Conservation (phyloP, 148 eudicot species). For the Rhododendron henanense region DNA sequence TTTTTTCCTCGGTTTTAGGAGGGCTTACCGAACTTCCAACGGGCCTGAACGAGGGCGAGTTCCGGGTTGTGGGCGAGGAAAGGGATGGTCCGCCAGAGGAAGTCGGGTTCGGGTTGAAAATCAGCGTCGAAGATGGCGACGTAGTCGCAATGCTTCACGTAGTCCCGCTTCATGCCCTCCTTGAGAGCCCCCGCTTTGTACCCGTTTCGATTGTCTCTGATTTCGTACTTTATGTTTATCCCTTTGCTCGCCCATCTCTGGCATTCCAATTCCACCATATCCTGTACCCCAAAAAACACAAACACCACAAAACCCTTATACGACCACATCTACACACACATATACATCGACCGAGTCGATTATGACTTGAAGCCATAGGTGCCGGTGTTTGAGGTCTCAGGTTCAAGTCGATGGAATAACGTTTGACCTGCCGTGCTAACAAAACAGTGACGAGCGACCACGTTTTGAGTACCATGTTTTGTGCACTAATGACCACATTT, state of each 20-base stretch:
- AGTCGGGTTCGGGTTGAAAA: slow-evolving; percentile 78
- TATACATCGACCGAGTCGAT: too few species aligned
- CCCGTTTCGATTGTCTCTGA: slow-evolving; percentile 24
- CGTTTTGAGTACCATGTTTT: neutral
- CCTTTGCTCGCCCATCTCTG: slow-evolving; percentile 28
- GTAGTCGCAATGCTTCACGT: slow-evolving; percentile 26
- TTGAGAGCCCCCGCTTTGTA: slow-evolving; percentile 29
- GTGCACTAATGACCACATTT: neutral
- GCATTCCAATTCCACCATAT: slow-evolving; percentile 26
- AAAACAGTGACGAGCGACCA: neutral
- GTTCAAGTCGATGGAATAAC: too few species aligned
- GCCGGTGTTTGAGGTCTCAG: too few species aligned
- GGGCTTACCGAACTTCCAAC: slow-evolving; percentile 57
- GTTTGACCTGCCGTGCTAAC: too few species aligned
- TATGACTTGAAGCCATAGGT: too few species aligned
- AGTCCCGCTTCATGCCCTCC: slow-evolving; percentile 24
- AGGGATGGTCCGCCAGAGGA: slow-evolving; percentile 55
- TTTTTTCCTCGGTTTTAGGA: neutral
- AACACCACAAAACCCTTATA: too few species aligned
- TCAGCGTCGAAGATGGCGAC: slow-evolving; percentile 81
- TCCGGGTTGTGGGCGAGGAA: slow-evolving; percentile 53
- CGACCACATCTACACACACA: too few species aligned
- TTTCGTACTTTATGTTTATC: slow-evolving; percentile 22
- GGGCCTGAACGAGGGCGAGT: slow-evolving; percentile 58
- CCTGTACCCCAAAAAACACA: neutral